These are phyloP conservation scores for Colletotrichum sp. DNA, from an alignment of 2,329 filamentous ascomycete genomes.

Conservation along the genomic window DNA sequence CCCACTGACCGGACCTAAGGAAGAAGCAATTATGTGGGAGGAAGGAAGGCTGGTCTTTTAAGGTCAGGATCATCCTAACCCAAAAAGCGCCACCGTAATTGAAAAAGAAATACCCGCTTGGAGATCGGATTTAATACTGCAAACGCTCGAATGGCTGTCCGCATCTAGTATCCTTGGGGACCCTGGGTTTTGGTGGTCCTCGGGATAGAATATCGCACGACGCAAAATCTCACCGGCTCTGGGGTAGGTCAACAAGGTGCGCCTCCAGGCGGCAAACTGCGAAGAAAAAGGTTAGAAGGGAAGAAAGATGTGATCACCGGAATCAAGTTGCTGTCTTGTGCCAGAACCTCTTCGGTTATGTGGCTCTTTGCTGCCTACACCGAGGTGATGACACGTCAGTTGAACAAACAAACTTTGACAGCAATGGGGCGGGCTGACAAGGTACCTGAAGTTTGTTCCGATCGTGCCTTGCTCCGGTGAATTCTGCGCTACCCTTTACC, in stretches of 20 bases:
- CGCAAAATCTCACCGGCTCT: neutral
- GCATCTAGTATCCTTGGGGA: neutral
- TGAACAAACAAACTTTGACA: neutral
- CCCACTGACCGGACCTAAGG: neutral
- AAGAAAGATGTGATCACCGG: neutral
- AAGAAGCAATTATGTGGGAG: neutral
- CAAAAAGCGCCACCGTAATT: neutral
- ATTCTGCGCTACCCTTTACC: neutral
- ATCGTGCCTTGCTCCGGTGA: neutral
- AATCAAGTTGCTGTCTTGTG: neutral
- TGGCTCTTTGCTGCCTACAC: neutral
- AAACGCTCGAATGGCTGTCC: neutral
- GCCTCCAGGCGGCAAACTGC: too few species aligned
- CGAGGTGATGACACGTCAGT: neutral
- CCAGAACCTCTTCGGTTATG: neutral
- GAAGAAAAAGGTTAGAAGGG: too few species aligned
- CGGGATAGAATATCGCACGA: neutral
- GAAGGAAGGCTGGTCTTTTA: neutral
- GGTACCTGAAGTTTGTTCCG: neutral
- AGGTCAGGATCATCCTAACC: neutral
- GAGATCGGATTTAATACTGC: neutral
- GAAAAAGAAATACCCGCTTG: neutral
- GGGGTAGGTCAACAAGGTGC: too few species aligned
- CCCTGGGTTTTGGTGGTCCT: neutral
- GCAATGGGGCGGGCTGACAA: neutral